Conservation (phyloP, 495 filamentous ascomycete species). For the Tricharina praecox region DNA sequence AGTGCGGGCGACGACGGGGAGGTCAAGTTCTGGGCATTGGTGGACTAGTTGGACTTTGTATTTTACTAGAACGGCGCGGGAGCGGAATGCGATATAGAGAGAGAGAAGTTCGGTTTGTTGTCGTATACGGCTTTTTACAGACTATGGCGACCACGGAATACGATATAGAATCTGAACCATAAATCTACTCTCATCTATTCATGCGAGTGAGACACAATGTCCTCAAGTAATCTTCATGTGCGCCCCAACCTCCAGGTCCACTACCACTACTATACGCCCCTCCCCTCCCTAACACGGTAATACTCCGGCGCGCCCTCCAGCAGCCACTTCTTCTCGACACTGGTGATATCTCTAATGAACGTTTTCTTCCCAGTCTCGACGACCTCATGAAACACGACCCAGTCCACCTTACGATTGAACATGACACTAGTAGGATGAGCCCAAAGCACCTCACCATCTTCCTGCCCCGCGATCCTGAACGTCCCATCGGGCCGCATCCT, state of each 20-base stretch:
- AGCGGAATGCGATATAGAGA: no score
- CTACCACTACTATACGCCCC: not conserved
- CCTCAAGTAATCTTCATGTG: no score
- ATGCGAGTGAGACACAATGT: no score
- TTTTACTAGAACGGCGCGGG: no score
- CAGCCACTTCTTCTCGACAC: slow-evolving; percentile 81
- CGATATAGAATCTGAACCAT: no score
- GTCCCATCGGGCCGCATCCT: slow-evolving; percentile 90
- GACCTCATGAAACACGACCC: slow-evolving; percentile 93
- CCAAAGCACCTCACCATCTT: slow-evolving; percentile 35
- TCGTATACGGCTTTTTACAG: no score
- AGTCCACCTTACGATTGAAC: slow-evolving; percentile 96
- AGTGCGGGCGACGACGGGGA: slow-evolving; percentile 68
- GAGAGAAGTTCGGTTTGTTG: no score
- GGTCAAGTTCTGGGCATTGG: slow-evolving; percentile 46
- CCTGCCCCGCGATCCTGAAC: slow-evolving; percentile 42
- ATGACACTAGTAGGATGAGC: slow-evolving; percentile 87
- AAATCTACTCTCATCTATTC: no score
- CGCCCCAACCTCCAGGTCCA: no score
- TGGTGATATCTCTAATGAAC: slow-evolving; percentile 73
- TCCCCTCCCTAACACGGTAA: slow-evolving; percentile 33
- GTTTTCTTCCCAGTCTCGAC: slow-evolving; percentile 82
- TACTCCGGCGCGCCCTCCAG: slow-evolving; percentile 76
- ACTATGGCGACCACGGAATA: no score
- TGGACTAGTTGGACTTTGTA: not conserved